A percentile compares a stretch with the other conserved stretches of the same genome.
Evolutionary conservation across 257 asterid genomes (phyloP).

Genomic region (Jaltomata sinuosa): DNA sequence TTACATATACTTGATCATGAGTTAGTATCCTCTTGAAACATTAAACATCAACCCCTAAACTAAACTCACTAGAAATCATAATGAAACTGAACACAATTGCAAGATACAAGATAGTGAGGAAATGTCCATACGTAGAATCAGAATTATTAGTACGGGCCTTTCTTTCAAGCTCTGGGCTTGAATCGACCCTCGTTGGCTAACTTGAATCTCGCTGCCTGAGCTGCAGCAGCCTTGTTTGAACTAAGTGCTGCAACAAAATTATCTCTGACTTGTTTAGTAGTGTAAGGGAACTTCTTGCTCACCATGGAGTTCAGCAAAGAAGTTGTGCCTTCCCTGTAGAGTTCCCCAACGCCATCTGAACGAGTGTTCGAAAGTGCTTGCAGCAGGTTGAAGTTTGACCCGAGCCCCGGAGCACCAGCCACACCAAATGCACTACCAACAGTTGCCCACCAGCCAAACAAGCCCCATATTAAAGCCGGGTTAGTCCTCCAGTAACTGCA

Average conservation of each 20-base stretch:
- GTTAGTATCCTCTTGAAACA: not conserved
- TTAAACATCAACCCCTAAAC: not conserved
- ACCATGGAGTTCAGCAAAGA: slow-evolving; percentile 85
- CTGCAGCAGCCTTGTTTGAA: slow-evolving; percentile 63
- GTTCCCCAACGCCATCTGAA: slow-evolving; percentile 63
- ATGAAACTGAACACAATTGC: not conserved
- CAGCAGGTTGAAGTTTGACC: slow-evolving; percentile 41
- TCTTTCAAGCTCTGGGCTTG: slow-evolving; percentile 30
- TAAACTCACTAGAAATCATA: not conserved
- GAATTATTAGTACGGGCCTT: not conserved
- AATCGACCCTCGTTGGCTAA: slow-evolving; percentile 66
- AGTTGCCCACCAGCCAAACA: slow-evolving; percentile 44
- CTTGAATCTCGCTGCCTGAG: slow-evolving; percentile 76
- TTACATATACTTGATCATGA: not conserved
- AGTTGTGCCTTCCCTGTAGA: slow-evolving; percentile 91
- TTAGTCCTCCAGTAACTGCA: slow-evolving; percentile 61
- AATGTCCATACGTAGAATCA: not conserved
- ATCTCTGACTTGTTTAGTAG: slow-evolving; percentile 62
- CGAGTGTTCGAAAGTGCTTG: slow-evolving; percentile 70
- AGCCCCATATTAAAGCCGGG: slow-evolving; percentile 44
- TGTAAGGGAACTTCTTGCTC: slow-evolving; percentile 51
- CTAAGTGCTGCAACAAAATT: slow-evolving; percentile 49
- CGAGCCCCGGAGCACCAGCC: slow-evolving; percentile 27
- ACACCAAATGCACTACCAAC: slow-evolving; percentile 36
- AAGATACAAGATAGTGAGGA: not conserved